These are phyloP conservation scores for Saturnispora besseyi DNA, from an alignment of 805 yeast genomes.

Conservation along the genomic window DNA sequence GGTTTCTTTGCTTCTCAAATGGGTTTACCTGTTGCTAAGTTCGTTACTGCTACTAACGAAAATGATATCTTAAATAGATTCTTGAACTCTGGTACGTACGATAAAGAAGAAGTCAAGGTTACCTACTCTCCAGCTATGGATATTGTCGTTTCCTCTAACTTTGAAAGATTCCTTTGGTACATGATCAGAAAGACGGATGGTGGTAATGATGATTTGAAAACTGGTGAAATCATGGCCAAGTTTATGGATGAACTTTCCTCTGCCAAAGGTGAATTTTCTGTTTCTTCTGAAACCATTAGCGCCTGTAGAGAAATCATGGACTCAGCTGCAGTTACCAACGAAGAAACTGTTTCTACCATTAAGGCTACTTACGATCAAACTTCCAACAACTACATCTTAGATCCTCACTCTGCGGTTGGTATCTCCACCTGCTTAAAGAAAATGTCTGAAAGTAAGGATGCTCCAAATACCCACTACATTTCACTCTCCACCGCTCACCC, in stretches of 20 bases:
- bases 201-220: conserved; percentile 46
- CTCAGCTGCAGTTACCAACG: conserved; percentile 73
- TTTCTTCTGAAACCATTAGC: conserved; percentile 51
- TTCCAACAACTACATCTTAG: conserved; percentile 67
- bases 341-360: conserved; percentile 73
- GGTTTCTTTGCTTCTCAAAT: conserved; percentile 90
- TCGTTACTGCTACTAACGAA: conserved; percentile 91
- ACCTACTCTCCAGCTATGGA: conserved; percentile 99
- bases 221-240: conserved; percentile 60
- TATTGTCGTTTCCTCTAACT: conserved; percentile 87
- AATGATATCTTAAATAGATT: conserved; percentile 94
- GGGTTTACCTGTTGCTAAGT: conserved; percentile 86
- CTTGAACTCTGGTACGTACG: conserved; percentile 76
- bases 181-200: conserved; percentile 68
- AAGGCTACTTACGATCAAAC: conserved; percentile 52
- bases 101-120: conserved; percentile 71
- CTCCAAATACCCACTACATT: conserved; percentile 40
- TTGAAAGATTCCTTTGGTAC: conserved; percentile 95
- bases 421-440: conserved; percentile 65
- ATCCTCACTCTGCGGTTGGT: conserved; percentile 97
- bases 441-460: conserved; percentile 33
- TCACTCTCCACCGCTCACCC: conserved; percentile 98
- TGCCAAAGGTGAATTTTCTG: conserved; percentile 60
- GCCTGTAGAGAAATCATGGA: conserved; percentile 64
- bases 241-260: conserved; percentile 79